Evolutionary conservation across 116 monocot species (phyloP).

Genomic region (Dioscorea cayenensis): DNA sequence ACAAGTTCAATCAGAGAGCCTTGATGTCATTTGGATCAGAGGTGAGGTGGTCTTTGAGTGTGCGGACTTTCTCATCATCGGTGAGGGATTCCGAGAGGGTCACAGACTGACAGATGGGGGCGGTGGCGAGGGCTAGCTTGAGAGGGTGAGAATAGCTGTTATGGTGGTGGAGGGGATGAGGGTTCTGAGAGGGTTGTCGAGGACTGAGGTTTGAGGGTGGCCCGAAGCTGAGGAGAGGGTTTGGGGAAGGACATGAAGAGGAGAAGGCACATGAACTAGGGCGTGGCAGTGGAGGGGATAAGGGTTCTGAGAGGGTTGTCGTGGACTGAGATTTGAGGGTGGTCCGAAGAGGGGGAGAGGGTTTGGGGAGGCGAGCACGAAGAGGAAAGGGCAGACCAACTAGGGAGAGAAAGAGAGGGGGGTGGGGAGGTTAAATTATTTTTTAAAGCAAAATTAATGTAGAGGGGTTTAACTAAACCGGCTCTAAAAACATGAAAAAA

Average conservation of each 20-base stretch:
- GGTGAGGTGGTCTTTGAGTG: constrained; percentile 30
- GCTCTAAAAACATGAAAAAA: no score
- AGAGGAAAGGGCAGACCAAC: no score
- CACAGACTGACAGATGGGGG: constrained; percentile 7
- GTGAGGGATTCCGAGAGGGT: constrained; percentile 11
- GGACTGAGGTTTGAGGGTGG: not conserved
- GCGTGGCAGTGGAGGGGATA: no score
- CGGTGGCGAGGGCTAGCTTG: constrained; percentile 7
- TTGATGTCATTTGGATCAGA: constrained; percentile 23
- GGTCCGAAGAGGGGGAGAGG: no score
- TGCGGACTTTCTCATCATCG: constrained; percentile 30
- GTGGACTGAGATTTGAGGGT: no score
- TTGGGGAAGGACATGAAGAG: not conserved
- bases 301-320: no score
- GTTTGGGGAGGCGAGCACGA: no score
- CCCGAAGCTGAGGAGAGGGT: not conserved
- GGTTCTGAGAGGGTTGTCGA: constrained; percentile 3
- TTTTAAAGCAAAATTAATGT: no score
- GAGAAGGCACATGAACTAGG: no score
- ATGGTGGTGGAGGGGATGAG: constrained; percentile 8
- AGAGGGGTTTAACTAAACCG: no score
- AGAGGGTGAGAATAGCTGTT: constrained; percentile 16
- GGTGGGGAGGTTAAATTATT: no score
- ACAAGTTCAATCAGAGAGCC: constrained; percentile 39
- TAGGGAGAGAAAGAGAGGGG: not conserved